Evolutionary conservation across 2,329 filamentous ascomycete genomes (phyloP), one percentile per base, ranked within the genome.

Genomic region (Phoma herbarum): DNA sequence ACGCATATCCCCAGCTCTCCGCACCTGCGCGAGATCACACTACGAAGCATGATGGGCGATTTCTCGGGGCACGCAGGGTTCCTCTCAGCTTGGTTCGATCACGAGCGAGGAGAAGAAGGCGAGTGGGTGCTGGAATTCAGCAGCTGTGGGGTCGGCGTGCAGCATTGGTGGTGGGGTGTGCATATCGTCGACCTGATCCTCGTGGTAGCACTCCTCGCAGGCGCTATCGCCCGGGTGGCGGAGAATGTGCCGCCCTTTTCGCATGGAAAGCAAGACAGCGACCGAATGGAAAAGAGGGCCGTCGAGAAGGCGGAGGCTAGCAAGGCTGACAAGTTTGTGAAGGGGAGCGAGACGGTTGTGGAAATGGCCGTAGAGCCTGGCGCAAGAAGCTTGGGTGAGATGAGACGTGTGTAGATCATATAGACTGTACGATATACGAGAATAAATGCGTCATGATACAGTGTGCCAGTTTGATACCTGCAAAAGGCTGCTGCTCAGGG

Each of bases 11-110:
- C 44, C 18, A 45, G n/a, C 22, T 55, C 61, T 0, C 71, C 90
- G 0, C 90, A 90, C 0, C 81, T 97, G 6, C 84, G 94, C 26
- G 95, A 99, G 78, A 87, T 98, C 64, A 99, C 95, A 0, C 90
- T 99, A 2, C 88, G 93, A 59, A 97, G 92, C 77, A 98, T 99
- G 93, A 99, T 99, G 95, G 95, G 95, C 55, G 91, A 91, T 56
- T 99, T 90, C 77, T 89, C 88, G n/a, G 95, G 95, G 20, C 95
- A 97, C 74, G 92, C 93, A 0, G 95, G 93, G 0, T 82, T 99
- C 41, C 78, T 99, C 39, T 95, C 90, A 61, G 84, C 91, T 0
- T 99, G 94, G 94, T 98, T 94, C 72, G 92, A 98, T 75, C 77
- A 85, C 55, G 81, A 83, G 2, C 77, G 78, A 1, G 1, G 88